phyloP scores from a whole-genome alignment of 345 rosid genomes.

The Eucalyptus lansdowneana region DNA sequence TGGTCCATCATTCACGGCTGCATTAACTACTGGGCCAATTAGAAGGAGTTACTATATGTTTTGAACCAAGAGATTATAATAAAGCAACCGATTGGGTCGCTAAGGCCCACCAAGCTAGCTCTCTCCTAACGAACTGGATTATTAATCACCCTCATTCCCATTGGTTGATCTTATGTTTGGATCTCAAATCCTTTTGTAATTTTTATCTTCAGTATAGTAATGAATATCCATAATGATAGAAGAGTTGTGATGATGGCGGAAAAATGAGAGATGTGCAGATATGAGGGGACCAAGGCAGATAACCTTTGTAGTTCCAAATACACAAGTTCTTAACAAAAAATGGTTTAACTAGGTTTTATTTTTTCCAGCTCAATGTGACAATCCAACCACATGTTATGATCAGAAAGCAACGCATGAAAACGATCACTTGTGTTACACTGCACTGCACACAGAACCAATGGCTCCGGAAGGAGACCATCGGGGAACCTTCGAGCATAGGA shows the following conservation, averaged over 20 bases:
- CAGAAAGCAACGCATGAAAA: background rate
- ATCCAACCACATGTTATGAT: background rate
- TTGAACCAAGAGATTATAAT: no score
- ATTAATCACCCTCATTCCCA: no score
- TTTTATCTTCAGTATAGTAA: no score
- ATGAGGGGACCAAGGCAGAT: background rate
- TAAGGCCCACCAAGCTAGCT: no score
- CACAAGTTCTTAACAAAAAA: background rate
- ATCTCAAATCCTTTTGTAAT: no score
- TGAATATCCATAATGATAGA: no score
- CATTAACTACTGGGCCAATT: no score
- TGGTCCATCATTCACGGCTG: fast-evolving
- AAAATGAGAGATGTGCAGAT: background rate
- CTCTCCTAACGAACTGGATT: no score
- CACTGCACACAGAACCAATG: background rate
- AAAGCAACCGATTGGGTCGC: fast-evolving
- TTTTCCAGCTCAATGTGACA: background rate
- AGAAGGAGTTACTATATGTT: no score
- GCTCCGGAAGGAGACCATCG: background rate
- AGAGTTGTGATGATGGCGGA: background rate
- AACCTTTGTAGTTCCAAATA: background rate
- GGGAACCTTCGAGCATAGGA: background rate
- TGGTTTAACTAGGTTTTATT: background rate
- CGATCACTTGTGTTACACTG: background rate
- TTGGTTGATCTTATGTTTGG: no score